Percentiles rank a stretch among this genome's conserved stretches.
Evolutionary conservation across 2,329 filamentous ascomycete species (phyloP).

Genomic region (Pseudocercospora fijiensis): DNA sequence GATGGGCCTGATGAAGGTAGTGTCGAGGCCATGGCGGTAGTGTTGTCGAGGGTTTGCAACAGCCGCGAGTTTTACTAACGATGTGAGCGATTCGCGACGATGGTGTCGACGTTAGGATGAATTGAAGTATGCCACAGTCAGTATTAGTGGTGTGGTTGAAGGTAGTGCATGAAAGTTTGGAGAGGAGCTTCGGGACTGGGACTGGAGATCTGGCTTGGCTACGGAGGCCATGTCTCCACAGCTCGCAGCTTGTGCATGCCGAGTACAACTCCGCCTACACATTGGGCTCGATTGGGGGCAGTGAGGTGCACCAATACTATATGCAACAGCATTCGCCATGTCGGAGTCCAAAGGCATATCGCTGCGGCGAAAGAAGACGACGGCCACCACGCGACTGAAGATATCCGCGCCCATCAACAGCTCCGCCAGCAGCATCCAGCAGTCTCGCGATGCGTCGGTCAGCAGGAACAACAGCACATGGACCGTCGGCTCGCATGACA

Average conservation of each 20-base stretch:
- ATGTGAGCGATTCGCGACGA: not conserved
- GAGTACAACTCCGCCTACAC: not conserved
- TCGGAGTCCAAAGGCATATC: conserved; percentile 57
- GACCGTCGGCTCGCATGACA: conserved; percentile 22
- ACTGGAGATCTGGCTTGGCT: not conserved
- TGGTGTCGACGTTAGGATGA: not conserved
- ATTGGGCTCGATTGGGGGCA: not conserved
- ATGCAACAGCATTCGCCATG: conserved; percentile 23
- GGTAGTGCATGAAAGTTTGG: not conserved
- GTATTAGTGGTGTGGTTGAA: not conserved
- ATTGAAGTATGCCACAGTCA: not conserved
- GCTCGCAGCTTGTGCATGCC: not conserved
- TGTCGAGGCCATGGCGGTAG: conserved; percentile 38
- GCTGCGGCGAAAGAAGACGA: conserved; percentile 60
- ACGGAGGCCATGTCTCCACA: not conserved
- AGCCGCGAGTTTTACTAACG: not conserved
- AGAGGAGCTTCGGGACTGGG: not conserved
- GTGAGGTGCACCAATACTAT: not conserved
- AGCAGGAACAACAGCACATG: conserved; percentile 28
- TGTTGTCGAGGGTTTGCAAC: not conserved
- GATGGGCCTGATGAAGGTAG: conserved; percentile 44
- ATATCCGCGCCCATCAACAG: conserved; percentile 57
- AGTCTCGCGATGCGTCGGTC: conserved; percentile 17
- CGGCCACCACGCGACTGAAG: conserved; percentile 51
- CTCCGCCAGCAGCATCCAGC: conserved; percentile 13